A percentile compares a stretch with the other conserved stretches of the same genome.
phyloP scores from a whole-genome alignment of 495 filamentous ascomycete genomes.

The Penicillium riverlandense region DNA sequence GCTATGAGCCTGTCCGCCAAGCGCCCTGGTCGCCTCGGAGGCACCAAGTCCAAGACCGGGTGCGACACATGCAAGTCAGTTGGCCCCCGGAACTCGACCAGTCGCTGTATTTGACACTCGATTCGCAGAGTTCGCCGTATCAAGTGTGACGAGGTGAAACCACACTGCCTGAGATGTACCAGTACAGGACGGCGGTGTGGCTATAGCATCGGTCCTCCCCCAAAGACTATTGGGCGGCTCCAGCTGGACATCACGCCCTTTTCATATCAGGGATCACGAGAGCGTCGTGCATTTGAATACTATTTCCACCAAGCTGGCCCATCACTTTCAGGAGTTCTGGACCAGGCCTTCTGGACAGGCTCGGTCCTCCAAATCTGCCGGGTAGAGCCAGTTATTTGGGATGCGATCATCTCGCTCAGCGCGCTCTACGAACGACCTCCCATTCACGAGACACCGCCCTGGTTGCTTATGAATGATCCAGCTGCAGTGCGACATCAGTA shows the following conservation, averaged over 20 bases:
- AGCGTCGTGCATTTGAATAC: conserved; percentile 15
- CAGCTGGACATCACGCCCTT: background rate
- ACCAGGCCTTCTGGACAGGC: conserved; percentile 11
- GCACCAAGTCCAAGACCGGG: conserved; percentile 12
- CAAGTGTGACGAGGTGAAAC: conserved; percentile 13
- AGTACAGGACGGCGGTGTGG: conserved; percentile 11
- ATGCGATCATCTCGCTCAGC: conserved; percentile 17
- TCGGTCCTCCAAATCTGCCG: conserved; percentile 14
- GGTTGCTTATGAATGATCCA: conserved; percentile 9
- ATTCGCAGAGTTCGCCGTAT: conserved; percentile 4
- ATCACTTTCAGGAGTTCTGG: conserved; percentile 9
- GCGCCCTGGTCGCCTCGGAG: conserved; percentile 8
- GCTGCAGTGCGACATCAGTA: conserved; percentile 4
- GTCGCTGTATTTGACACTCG: background rate
- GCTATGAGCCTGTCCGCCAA: background rate
- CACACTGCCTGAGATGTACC: conserved; percentile 7
- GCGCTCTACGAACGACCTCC: conserved; percentile 14
- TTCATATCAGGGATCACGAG: background rate
- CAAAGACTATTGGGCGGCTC: background rate
- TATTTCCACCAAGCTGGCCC: conserved; percentile 13
- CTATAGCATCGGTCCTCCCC: background rate
- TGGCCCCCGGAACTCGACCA: background rate
- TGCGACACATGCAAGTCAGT: conserved; percentile 19
- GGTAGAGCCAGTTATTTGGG: conserved; percentile 15
- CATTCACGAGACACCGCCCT: conserved; percentile 8